A percentile compares a stretch with the other conserved stretches of the same genome.
These are phyloP conservation scores for Clarkia xantiana DNA, from an alignment of 345 rosid genomes.

Conservation along the genomic window DNA sequence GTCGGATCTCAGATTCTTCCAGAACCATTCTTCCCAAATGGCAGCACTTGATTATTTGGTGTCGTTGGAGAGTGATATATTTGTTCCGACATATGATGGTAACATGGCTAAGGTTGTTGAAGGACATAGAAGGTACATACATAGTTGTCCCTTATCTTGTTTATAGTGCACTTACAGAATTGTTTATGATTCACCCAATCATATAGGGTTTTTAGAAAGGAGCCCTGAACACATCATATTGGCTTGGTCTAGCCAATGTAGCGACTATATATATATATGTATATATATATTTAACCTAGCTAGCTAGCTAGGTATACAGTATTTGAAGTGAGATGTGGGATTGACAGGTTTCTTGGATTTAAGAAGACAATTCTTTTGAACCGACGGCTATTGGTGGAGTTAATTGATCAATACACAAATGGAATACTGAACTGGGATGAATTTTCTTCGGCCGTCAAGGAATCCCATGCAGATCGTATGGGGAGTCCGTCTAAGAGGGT, in stretches of 20 bases:
- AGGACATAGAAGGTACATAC: conserved; percentile 30
- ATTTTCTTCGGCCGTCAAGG: conserved; percentile 17
- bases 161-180: no score
- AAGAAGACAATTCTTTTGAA: conserved; percentile 18
- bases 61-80: conserved; percentile 28
- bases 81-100: conserved; percentile 22
- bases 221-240: no score
- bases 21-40: conserved; percentile 28
- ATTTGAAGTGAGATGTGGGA: background rate
- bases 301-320: no score
- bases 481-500: conserved; percentile 21
- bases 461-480: conserved; percentile 16
- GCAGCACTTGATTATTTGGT: conserved; percentile 37
- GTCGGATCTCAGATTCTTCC: conserved; percentile 19
- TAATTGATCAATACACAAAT: conserved; percentile 15
- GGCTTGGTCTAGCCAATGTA: no score
- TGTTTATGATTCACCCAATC: no score
- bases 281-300: no score
- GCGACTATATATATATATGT: no score
- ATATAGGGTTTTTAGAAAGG: no score
- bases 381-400: conserved; percentile 19
- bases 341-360: conserved; percentile 20
- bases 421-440: conserved; percentile 20
- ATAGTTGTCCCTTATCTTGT: no score
- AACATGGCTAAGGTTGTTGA: conserved; percentile 27